Base-by-base conservation (phyloP, 345 rosid genomes). In the Nasturtium officinale region DNA sequence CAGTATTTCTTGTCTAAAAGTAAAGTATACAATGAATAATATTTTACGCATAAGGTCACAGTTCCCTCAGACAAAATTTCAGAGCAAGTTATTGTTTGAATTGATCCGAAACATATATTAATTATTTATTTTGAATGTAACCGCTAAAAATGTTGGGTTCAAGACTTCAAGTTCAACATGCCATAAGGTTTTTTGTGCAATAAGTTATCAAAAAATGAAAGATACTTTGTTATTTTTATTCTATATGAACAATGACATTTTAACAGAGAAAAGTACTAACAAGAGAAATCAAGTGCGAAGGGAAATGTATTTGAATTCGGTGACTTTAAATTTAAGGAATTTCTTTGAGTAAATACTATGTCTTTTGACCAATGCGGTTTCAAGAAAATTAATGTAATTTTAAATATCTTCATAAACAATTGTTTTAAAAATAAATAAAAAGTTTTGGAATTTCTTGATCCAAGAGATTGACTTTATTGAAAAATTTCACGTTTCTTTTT, bases 281-380 rank as follows among this genome's bases (percentile, higher is more conserved):
- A 30, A 12, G 48, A 66, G 18, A 38, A 37, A 57, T 26, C 6
- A 56, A 56, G 51, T 38, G 18, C 4, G 10, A 17, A 35, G 25
- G 7, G 15, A 67, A 59, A 52, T 60, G 53, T 58, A 52, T 30
- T 71, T 42, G 21, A 76, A 61, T 75, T 33, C 40, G 30, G 5
- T 69, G 65, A 63, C 79, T 76, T 69, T 55, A 12, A 47, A 62
- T 62, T 13, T 63, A 76, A 76, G 75, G 79, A 76, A 76, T 76
- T 71, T 76, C 75, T 43, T 69, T 45, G 61, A 55, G 65, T 76
- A 69, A 66, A 67, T 58, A 15, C 12, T 61, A 68, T 63, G 79
- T 18, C 46, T 46, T 46, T 70, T 69, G 75, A 71, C 75, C 60
- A 63, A 46, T 62, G 59, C 4, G 17, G 46, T 15, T 55, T 33